phyloP scores from a whole-genome alignment of 306 rosid species.

The Corylus heterophylla region DNA sequence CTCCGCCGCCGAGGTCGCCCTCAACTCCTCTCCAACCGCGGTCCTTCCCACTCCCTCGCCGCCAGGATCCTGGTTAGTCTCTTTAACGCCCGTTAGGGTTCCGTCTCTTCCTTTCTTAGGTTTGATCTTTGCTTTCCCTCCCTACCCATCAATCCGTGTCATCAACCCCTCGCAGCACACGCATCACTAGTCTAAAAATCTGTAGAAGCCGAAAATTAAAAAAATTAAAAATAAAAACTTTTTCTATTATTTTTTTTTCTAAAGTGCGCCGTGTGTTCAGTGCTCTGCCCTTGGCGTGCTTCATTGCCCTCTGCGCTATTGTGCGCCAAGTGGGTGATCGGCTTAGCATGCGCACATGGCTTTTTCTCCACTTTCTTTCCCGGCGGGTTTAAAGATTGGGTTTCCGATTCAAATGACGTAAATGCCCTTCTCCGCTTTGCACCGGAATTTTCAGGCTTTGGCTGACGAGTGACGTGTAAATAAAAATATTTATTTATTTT shows the following conservation, averaged over 20 bases:
- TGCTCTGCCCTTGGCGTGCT: not conserved
- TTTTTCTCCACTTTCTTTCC: not conserved
- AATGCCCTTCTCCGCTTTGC: slow-evolving; percentile 31
- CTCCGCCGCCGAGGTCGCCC: slow-evolving; percentile 99
- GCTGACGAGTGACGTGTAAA: slow-evolving; percentile 18
- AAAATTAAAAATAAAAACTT: not conserved
- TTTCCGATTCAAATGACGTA: slow-evolving; percentile 36
- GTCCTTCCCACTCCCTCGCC: slow-evolving; percentile 92
- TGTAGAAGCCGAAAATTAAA: not conserved
- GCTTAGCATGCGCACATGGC: not conserved
- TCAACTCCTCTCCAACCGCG: slow-evolving; percentile 85
- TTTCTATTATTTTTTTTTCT: slow-evolving; percentile 9
- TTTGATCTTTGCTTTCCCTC: not conserved
- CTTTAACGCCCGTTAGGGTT: slow-evolving; percentile 25
- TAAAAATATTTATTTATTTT: not conserved
- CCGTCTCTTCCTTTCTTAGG: not conserved
- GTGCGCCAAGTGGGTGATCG: not conserved
- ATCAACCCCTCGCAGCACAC: not conserved
- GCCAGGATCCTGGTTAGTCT: slow-evolving; percentile 82
- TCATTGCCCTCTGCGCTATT: slow-evolving; percentile 2
- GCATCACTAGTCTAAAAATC: not conserved
- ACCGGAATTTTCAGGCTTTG: slow-evolving; percentile 26
- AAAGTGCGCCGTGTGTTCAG: slow-evolving; percentile 26
- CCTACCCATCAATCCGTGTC: slow-evolving; percentile 23
- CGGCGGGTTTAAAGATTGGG: not conserved